Conservation (phyloP, 192 early-diverging fungal genomes). For the Lobulomyces angularis region DNA sequence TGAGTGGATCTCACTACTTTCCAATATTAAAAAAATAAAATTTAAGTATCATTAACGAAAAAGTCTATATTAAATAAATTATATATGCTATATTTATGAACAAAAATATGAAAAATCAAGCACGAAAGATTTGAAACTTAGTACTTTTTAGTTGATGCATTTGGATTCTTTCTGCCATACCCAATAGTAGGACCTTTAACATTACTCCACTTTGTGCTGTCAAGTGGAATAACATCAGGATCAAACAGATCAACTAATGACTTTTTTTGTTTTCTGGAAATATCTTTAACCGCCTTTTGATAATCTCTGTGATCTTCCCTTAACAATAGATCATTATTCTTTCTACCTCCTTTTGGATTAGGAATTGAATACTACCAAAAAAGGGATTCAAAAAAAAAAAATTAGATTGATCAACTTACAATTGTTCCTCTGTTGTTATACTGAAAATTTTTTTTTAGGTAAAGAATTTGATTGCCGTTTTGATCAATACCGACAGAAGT, state of each 20-base stretch:
- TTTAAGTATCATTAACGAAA: too few species aligned
- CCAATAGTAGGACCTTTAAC: conserved; percentile 18
- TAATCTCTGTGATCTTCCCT: conserved; percentile 89
- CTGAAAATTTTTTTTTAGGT: conserved; percentile 82
- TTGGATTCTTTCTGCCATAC: conserved; percentile 31
- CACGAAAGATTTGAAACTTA: too few species aligned
- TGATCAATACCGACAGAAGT: conserved; percentile 67
- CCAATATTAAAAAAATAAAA: too few species aligned
- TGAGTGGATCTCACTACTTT: too few species aligned
- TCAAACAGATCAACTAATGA: conserved; percentile 51
- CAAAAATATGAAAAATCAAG: too few species aligned
- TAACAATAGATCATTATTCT: conserved; percentile 56
- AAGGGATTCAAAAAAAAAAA: not conserved
- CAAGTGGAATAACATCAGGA: conserved; percentile 45
- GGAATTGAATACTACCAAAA: conserved; percentile 64
- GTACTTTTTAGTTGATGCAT: too few species aligned
- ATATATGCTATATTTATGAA: too few species aligned
- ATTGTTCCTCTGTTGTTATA: conserved; percentile 80
- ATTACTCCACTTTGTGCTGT: conserved; percentile 6
- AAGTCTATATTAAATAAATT: too few species aligned
- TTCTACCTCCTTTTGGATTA: conserved; percentile 62
- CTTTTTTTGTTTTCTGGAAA: conserved; percentile 25
- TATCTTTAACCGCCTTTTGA: conserved; percentile 35
- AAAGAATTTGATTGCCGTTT: conserved; percentile 65
- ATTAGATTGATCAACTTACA: conserved; percentile 18